Percentiles rank a stretch among this genome's conserved stretches.
Evolutionary conservation across 352 stramenopile species (phyloP).

Genomic region (Peronospora belbahrii): DNA sequence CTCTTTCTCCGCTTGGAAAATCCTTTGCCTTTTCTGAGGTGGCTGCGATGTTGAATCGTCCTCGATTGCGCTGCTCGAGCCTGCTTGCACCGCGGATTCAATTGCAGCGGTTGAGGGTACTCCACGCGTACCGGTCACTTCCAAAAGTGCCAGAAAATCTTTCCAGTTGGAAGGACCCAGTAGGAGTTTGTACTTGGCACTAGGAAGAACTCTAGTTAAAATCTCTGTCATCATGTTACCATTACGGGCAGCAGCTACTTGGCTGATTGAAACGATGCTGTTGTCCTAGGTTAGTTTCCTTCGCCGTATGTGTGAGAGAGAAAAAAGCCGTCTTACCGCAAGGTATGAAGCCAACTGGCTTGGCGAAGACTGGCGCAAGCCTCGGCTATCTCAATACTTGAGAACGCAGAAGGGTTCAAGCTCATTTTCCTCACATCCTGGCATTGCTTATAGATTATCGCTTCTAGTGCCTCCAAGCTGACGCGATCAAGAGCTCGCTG

Average conservation of each 20-base stretch:
- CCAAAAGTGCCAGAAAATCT: conserved; percentile 26
- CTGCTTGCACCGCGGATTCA: background rate
- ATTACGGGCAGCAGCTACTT: conserved; percentile 5
- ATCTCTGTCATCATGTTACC: conserved; percentile 11
- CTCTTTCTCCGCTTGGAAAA: conserved; percentile 11
- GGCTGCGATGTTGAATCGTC: conserved; percentile 4
- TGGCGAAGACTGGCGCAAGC: conserved; percentile 51
- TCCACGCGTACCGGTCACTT: background rate
- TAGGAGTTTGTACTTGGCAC: conserved; percentile 33
- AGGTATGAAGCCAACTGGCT: conserved; percentile 47
- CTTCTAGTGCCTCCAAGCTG: conserved; percentile 37
- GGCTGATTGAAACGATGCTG: conserved; percentile 22
- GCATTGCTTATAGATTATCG: conserved; percentile 41
- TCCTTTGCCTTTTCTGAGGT: conserved; percentile 19
- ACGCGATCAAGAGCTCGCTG: conserved; percentile 20
- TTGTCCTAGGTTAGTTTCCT: background rate
- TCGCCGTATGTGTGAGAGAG: background rate
- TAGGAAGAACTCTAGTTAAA: conserved; percentile 18
- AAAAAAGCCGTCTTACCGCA: conserved; percentile 31
- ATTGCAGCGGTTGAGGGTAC: background rate
- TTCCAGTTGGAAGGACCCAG: conserved; percentile 34
- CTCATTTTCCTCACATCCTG: conserved; percentile 36
- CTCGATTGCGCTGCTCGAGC: background rate
- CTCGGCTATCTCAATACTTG: conserved; percentile 43
- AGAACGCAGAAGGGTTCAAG: conserved; percentile 33